These are phyloP conservation scores for Russula virescens DNA, from an alignment of 768 basidiomycete genomes.

Conservation along the genomic window DNA sequence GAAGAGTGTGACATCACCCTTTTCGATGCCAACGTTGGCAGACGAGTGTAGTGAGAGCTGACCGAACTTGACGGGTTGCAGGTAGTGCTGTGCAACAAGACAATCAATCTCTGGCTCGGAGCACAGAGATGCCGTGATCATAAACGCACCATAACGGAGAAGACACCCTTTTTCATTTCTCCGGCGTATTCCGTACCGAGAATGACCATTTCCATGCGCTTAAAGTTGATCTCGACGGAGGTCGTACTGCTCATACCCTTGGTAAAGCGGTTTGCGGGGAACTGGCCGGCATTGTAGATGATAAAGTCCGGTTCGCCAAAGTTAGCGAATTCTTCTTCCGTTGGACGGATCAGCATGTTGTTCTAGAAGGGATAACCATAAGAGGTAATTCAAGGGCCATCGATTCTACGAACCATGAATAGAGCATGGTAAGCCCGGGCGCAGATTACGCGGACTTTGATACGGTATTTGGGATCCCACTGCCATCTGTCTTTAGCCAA, in stretches of 20 bases:
- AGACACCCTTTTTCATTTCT: slow-evolving; percentile 99
- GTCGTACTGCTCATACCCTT: slow-evolving; percentile 99
- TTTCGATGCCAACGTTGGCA: slow-evolving; percentile 88
- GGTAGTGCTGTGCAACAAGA: slow-evolving; percentile 63
- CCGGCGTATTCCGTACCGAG: slow-evolving; percentile 97
- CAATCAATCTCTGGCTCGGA: slow-evolving; percentile 10
- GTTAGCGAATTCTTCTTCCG: slow-evolving; percentile 84
- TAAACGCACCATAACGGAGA: slow-evolving; percentile 83
- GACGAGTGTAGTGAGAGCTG: slow-evolving; percentile 97
- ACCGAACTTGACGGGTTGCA: slow-evolving; percentile 97
- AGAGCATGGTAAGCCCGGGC: slow-evolving; percentile 97
- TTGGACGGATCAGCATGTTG: slow-evolving; percentile 99
- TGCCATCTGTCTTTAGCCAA: slow-evolving; percentile 28
- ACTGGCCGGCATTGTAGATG: slow-evolving; percentile 99
- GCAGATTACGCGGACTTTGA: slow-evolving; percentile 99
- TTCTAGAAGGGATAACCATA: slow-evolving; percentile 45
- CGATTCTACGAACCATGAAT: slow-evolving; percentile 74
- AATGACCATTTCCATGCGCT: slow-evolving; percentile 99
- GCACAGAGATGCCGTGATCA: neutral
- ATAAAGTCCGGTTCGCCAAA: slow-evolving; percentile 99
- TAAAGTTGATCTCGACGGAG: slow-evolving; percentile 99
- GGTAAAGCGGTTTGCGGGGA: slow-evolving; percentile 99
- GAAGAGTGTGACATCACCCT: slow-evolving; percentile 94
- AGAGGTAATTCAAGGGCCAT: neutral
- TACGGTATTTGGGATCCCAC: slow-evolving; percentile 99